Evolutionary conservation across 2,329 filamentous ascomycete species (phyloP).

Genomic region (Domatiomyces globalis): DNA sequence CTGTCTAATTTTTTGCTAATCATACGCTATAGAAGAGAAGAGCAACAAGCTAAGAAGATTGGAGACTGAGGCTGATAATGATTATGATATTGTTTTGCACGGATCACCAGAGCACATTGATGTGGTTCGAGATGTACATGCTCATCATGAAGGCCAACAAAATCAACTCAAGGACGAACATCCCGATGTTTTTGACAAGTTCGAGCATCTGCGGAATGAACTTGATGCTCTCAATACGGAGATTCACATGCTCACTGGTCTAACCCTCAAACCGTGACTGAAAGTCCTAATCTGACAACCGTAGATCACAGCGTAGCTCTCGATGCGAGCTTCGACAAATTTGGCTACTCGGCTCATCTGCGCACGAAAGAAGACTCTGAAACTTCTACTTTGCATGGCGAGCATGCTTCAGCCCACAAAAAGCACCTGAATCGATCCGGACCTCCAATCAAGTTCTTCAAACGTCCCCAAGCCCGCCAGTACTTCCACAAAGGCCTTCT

Average conservation of each 20-base stretch:
- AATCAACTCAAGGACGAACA: constrained; percentile 36
- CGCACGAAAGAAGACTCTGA: constrained; percentile 31
- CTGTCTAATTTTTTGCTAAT: not conserved
- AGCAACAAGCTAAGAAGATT: constrained; percentile 4
- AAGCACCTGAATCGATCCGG: constrained; percentile 19
- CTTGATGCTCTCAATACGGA: constrained; percentile 40
- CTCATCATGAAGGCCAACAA: constrained; percentile 39
- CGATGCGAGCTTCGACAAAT: constrained; percentile 49
- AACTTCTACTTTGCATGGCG: constrained; percentile 1
- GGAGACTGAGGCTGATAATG: not conserved
- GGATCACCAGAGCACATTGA: constrained; percentile 10
- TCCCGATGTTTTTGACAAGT: constrained; percentile 40
- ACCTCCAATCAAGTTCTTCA: constrained; percentile 42
- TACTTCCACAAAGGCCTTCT: constrained; percentile 53
- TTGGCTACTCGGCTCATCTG: constrained; percentile 47
- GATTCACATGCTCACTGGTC: constrained; percentile 36
- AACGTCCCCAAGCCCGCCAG: constrained; percentile 46
- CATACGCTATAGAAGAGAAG: constrained; percentile 3
- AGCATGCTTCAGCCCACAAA: constrained; percentile 17
- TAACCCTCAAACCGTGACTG: too few relatives aligned
- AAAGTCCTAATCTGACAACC: too few relatives aligned
- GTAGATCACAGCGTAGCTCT: constrained; percentile 39
- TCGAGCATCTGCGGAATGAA: constrained; percentile 41
- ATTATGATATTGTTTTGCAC: constrained; percentile 11
- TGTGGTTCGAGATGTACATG: constrained; percentile 38